Percentiles rank a stretch among this genome's conserved stretches.
These are phyloP conservation scores for Vigna mungo DNA, from an alignment of 306 rosid species.

Conservation along the genomic window DNA sequence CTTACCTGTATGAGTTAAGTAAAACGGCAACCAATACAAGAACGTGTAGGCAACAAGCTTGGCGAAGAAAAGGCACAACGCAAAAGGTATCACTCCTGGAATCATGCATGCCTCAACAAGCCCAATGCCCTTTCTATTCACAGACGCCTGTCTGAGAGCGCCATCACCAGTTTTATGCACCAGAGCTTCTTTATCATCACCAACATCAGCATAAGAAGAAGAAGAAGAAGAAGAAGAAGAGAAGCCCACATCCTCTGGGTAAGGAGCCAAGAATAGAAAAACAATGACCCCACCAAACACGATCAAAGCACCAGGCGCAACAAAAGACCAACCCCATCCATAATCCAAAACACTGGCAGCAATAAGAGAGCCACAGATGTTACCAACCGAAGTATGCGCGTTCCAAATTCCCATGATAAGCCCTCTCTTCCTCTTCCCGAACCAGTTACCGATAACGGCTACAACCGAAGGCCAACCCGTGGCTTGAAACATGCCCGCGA, in stretches of 20 bases:
- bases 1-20: conserved; percentile 79
- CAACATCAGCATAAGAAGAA: conserved; percentile 20
- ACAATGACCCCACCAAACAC: conserved; percentile 69
- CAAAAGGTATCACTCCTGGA: conserved; percentile 83
- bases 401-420: conserved; percentile 91
- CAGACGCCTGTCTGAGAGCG: conserved; percentile 39
- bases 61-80: conserved; percentile 83
- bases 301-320: conserved; percentile 61
- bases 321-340: conserved; percentile 94
- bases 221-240: conserved; percentile 1
- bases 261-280: conserved; percentile 68
- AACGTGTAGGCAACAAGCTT: conserved; percentile 91
- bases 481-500: conserved; percentile 82
- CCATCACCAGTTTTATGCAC: neutral
- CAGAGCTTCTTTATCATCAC: conserved; percentile 56
- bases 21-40: conserved; percentile 85
- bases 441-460: conserved; percentile 90
- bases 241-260: conserved; percentile 73
- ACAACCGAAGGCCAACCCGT: conserved; percentile 95
- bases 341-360: conserved; percentile 79
- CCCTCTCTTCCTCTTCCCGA: conserved; percentile 80
- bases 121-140: conserved; percentile 61
- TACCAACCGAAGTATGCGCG: conserved; percentile 86
- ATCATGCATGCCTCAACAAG: conserved; percentile 72
- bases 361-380: conserved; percentile 75